Base-by-base conservation (phyloP, 768 basidiomycete genomes). In the Russula sp. region DNA sequence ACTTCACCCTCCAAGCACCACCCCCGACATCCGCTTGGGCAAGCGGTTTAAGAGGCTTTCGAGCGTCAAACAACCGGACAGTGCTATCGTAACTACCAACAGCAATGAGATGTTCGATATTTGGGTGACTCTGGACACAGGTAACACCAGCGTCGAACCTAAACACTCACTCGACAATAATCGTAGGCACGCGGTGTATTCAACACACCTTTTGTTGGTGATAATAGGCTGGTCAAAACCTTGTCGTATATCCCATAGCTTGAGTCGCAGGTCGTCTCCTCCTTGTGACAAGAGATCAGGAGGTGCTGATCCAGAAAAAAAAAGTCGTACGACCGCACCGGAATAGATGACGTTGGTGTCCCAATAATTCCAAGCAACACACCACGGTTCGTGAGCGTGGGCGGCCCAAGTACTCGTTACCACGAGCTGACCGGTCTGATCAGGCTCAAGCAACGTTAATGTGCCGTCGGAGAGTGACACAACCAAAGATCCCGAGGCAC, bases 61-160 rank as follows among this genome's bases (percentile, higher is more conserved):
- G 86, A 0, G 76, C 78, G 73, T 98, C 97, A 71, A 93, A 97
- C 5, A 98, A 73, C 2, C 83, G 83, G 16, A 99, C 83, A 8
- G 77, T 82, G 64, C 81, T 79, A 74, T 97, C 87, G 72, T 99
- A 99, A 71, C 95, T 97, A 65, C 97, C 97, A 5, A 96, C 93
- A 1, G 94, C 94, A 22, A 98, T 70, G 0, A 93, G 70, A 71
- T 96, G 80, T 69, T 95, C 90, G 29, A 82, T 69, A 69, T 88
- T 77, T 0, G 90, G 92, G 69, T 93, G 86, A 49, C 81, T 85
- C 69, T 97, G 90, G 16, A 98, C 91, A 0, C 88, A 82, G 1
- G 97, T 99, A 8, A 99, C 83, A 1, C 97, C 97, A 5, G 89
- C 94, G 48, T 90, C 87, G 69, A 98, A 98, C 48, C 93, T 96